Evolutionary conservation across 345 rosid genomes (phyloP), one percentile per base, ranked within the genome.

Genomic region (Camelina neglecta): DNA sequence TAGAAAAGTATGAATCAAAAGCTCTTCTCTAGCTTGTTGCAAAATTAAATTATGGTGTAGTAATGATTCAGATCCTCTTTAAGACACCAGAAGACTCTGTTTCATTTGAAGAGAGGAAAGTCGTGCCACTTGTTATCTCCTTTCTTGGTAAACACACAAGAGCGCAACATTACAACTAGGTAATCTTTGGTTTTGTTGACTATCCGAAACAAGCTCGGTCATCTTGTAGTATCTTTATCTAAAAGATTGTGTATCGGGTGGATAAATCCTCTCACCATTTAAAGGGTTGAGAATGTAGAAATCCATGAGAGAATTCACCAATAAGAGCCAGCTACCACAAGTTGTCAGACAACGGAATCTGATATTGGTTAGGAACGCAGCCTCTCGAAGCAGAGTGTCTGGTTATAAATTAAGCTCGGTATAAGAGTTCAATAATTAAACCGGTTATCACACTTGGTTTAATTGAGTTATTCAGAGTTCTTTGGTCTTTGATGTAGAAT

Each of bases 301-400:
- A 69, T 69, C 6, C 24, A 8, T 2, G 26, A 2, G 18, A 56
- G 5, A 1, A 16, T 18, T 49, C 24, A 18, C 18, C 54, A 49
- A 7, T 11, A 49, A 16, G 24, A 49, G 73, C 73, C 73, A 69
- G 65, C 65, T 69, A 3, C 73, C 73, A 7, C 21, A 57, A 57
- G 44, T 69, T 1, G 55, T 24, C 13, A 69, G 31, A 18, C 73
- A 69, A 18, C 54, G 10, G 74, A 18, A 70, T 71, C 75, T 71
- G 48, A 59, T 71, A 47, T 13, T 5, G 15, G 2, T 59, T 35
- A 21, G 75, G 75, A 38, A 33, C 9, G 23, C 66, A 70, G 23
- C 35, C 24, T 59, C 36, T 31, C 11, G 42, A 71, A 59, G 75
- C 66, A 11, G 58, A 33, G 48, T 49, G 48, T 21, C 23, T 21